Conservation (phyloP, 129 eudicot species). For the Centella asiatica region DNA sequence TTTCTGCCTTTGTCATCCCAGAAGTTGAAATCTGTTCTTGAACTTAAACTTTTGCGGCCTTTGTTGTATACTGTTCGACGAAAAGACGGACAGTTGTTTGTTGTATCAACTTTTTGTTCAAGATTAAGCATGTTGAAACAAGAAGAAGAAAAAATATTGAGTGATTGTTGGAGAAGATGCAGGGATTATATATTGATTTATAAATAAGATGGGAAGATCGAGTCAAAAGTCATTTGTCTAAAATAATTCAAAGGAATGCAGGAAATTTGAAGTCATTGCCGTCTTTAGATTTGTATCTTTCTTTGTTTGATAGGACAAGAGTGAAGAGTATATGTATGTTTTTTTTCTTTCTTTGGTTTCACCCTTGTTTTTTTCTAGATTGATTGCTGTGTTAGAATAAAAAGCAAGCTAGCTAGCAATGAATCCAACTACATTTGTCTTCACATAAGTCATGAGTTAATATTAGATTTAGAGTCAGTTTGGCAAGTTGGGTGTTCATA, state of each 20-base stretch:
- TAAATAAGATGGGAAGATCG: background rate
- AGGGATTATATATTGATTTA: background rate
- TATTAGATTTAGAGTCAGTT: too few species aligned
- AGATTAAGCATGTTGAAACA: constrained; percentile 12
- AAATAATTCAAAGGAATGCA: background rate
- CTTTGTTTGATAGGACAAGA: too few species aligned
- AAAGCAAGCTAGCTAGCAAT: too few species aligned
- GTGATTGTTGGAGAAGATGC: background rate
- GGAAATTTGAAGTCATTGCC: constrained; percentile 4
- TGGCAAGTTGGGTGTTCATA: too few species aligned
- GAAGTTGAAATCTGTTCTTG: constrained; percentile 5
- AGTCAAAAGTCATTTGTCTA: background rate
- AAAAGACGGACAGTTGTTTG: background rate
- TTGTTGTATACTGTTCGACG: background rate
- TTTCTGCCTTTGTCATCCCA: constrained; percentile 7
- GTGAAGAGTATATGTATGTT: too few species aligned
- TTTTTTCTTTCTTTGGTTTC: background rate
- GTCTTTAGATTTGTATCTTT: background rate
- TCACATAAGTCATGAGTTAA: too few species aligned
- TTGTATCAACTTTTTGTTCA: background rate
- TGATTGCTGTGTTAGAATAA: too few species aligned
- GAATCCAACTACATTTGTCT: too few species aligned
- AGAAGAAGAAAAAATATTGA: background rate
- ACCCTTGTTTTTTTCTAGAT: too few species aligned
- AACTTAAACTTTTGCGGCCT: background rate